Evolutionary conservation across 768 basidiomycete genomes (phyloP).

Genomic region (Lactarius hengduanensis): DNA sequence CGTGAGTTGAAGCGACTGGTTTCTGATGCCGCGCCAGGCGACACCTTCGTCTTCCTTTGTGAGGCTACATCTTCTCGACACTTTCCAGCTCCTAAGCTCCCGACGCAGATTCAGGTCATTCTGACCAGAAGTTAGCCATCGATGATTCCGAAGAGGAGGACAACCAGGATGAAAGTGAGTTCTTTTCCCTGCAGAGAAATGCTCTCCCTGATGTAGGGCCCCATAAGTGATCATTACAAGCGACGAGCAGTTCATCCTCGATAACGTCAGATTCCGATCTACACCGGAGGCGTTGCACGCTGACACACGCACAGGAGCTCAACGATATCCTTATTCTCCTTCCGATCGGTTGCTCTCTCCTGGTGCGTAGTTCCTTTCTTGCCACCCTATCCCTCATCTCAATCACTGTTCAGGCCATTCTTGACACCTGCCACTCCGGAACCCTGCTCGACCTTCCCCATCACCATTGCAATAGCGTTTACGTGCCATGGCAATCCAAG

Average conservation of each 20-base stretch:
- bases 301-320: slow-evolving; percentile 19
- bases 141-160: slow-evolving; percentile 28
- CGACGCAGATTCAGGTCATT: slow-evolving; percentile 31
- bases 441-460: slow-evolving; percentile 33
- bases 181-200: too few species aligned
- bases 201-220: neutral
- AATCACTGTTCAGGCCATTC: slow-evolving; percentile 24
- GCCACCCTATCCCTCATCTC: too few species aligned
- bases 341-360: slow-evolving; percentile 27
- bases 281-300: neutral
- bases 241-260: slow-evolving; percentile 29
- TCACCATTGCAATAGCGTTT: slow-evolving; percentile 31
- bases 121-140: slow-evolving; percentile 25
- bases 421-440: slow-evolving; percentile 33
- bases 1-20: slow-evolving; percentile 26
- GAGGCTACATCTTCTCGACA: neutral
- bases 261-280: slow-evolving; percentile 27
- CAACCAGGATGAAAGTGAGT: slow-evolving; percentile 31
- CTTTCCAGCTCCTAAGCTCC: neutral
- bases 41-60: slow-evolving; percentile 34
- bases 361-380: slow-evolving; percentile 15
- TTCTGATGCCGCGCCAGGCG: slow-evolving; percentile 28
- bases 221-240: slow-evolving; percentile 18
- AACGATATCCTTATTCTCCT: slow-evolving; percentile 25
- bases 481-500: slow-evolving; percentile 32